Base-by-base conservation (phyloP, 805 yeast genomes). In the Pichia nanzhaoensis region DNA sequence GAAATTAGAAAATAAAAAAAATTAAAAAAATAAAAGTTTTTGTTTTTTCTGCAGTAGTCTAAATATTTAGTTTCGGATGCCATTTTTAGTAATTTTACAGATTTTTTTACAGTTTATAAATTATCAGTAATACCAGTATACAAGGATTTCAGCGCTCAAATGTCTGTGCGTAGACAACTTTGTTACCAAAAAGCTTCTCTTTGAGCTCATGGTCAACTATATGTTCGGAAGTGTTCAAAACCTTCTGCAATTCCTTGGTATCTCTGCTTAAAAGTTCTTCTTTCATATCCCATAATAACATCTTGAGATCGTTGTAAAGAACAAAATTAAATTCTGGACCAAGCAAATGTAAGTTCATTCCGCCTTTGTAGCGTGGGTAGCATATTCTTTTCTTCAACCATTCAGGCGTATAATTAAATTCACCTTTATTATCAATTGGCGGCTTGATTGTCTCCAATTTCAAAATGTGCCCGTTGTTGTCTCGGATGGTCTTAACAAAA, bases 281-380 rank as follows among this genome's bases (percentile, higher is more conserved):
- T 30, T 51, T 53, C 7, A 61, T 46, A 48, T 64, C 68, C 59
- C 60, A 53, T 2, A 58, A 42, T 33, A 61, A 44, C 64, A 58
- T 59, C 27, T 55, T 53, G 19, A 47, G 37, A 45, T 64, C 64
- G 41, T 59, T 60, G 46, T 64, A 64, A 1, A 64, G 36, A 2
- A 60, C 44, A 27, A 57, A 56, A 33, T 52, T 50, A 12, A 42
- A 48, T 30, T 41, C 33, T 1, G 52, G 21, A 36, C 31, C 37
- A 2, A 66, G 18, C 13, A 67, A 37, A 45, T 66, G 71, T 5
- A 70, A 54, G 50, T 68, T 69, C 74, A 70, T 70, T 27, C 65
- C 67, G 39, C 70, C 59, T 46, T 70, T 70, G 48, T 70, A 70
- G 22, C 75, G 55, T 38, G 75, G 75, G 44, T 60, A 67, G 34